These are phyloP conservation scores for Hymenoscyphus albidus DNA, from an alignment of 2,329 filamentous ascomycete genomes.

Conservation along the genomic window DNA sequence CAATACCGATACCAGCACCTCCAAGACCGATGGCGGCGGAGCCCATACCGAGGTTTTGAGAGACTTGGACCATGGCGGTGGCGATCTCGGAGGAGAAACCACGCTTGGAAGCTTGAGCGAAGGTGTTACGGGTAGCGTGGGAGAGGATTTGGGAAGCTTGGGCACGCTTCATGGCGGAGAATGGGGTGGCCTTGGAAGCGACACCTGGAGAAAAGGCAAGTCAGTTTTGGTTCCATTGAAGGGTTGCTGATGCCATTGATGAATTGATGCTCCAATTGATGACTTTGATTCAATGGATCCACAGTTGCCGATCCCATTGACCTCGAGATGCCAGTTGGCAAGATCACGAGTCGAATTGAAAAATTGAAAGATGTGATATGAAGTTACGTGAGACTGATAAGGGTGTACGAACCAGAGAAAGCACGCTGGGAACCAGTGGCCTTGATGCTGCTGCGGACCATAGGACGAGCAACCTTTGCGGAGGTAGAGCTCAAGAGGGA, in stretches of 20 bases:
- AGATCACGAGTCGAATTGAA: neutral
- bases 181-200: conserved; percentile 27
- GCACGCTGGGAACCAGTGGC: conserved; percentile 64
- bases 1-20: conserved; percentile 92
- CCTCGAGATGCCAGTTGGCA: neutral
- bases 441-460: conserved; percentile 60
- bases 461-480: conserved; percentile 74
- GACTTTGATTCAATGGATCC: neutral
- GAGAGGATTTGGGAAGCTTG: conserved; percentile 63
- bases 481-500: conserved; percentile 58
- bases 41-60: conserved; percentile 88
- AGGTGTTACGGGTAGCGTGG: conserved; percentile 41
- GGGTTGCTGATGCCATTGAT: conserved; percentile 4
- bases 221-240: conserved; percentile 31
- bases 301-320: conserved; percentile 2
- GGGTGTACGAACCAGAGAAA: conserved; percentile 62
- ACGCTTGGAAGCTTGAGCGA: conserved; percentile 62
- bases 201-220: conserved; percentile 39
- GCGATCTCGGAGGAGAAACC: conserved; percentile 86
- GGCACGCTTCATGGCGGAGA: conserved; percentile 69
- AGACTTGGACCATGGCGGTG: conserved; percentile 84
- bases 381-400: conserved; percentile 1
- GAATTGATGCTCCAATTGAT: neutral
- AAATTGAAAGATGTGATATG: neutral
- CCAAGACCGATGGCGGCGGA: conserved; percentile 87